phyloP scores from a whole-genome alignment of 305 asterid genomes.

The Fraxinus ornus region DNA sequence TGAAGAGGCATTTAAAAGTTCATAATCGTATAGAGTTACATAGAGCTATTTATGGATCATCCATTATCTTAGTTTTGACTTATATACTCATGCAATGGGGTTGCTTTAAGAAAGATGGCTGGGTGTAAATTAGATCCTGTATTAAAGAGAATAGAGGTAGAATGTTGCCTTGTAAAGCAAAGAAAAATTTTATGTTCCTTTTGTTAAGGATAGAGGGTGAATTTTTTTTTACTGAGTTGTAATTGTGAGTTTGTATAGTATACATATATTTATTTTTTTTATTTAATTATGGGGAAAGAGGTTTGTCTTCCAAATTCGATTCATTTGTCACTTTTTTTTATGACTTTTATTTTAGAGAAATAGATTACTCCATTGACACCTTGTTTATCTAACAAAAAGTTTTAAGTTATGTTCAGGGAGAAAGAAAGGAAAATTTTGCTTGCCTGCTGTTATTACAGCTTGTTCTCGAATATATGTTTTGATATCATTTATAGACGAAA shows the following conservation, averaged over 20 bases:
- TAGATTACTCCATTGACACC: not conserved
- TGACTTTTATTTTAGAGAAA: not conserved
- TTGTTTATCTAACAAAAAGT: not conserved
- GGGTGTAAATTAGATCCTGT: not conserved
- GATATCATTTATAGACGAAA: not conserved
- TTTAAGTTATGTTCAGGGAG: not conserved
- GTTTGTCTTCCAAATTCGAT: not conserved
- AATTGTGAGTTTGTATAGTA: not conserved
- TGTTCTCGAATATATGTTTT: not conserved
- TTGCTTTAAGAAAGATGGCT: not conserved
- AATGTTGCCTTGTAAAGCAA: not conserved
- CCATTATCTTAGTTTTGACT: conserved; percentile 3
- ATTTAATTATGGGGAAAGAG: not conserved
- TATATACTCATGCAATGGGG: not conserved
- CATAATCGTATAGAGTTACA: not conserved
- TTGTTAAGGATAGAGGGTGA: not conserved
- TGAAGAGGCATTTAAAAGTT: not conserved
- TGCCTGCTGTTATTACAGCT: not conserved
- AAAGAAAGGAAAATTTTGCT: not conserved
- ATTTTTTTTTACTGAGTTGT: not conserved
- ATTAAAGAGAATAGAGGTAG: not conserved
- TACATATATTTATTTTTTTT: not conserved
- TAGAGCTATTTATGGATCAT: not conserved
- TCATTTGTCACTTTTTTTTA: not conserved
- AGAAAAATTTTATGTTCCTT: not conserved